Conservation (phyloP, 108 stramenopile species). For the Nannochloropsis oceanica region DNA sequence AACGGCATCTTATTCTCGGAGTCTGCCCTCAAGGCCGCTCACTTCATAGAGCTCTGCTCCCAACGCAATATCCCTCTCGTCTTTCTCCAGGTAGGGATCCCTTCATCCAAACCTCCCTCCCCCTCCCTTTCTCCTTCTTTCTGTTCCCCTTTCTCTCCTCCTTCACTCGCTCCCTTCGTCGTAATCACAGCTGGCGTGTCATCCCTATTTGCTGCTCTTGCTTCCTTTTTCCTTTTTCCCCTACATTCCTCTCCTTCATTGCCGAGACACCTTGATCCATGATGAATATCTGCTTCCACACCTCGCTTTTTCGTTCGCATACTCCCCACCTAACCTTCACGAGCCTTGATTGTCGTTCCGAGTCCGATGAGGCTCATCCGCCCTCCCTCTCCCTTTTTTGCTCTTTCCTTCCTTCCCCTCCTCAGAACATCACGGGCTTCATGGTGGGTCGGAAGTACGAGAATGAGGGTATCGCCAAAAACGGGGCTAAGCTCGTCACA, state of each 20-base stretch:
- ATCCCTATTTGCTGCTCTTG: too few species aligned
- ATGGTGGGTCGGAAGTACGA: conserved; percentile 93
- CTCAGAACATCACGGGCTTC: conserved; percentile 84
- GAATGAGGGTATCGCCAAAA: conserved; percentile 88
- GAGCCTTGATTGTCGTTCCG: too few species aligned
- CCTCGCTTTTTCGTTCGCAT: too few species aligned
- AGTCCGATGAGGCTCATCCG: too few species aligned
- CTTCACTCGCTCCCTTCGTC: too few species aligned
- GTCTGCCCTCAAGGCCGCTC: conserved; percentile 71
- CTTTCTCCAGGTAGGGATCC: conserved; percentile 56
- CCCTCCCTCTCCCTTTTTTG: neutral
- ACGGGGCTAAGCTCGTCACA: conserved; percentile 84
- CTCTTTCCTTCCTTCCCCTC: neutral
- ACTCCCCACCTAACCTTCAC: too few species aligned
- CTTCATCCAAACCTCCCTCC: neutral
- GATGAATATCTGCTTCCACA: too few species aligned
- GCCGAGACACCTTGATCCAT: too few species aligned
- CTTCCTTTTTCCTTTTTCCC: too few species aligned
- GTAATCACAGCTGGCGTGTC: too few species aligned
- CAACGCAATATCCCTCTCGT: conserved; percentile 86
- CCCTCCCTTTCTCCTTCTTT: neutral
- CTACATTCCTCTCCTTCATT: too few species aligned
- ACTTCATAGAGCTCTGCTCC: conserved; percentile 93
- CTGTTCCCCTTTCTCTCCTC: neutral
- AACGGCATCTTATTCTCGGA: conserved; percentile 92